phyloP scores from a whole-genome alignment of 2,329 filamentous ascomycete genomes.

The Aspergillus fischeri region DNA sequence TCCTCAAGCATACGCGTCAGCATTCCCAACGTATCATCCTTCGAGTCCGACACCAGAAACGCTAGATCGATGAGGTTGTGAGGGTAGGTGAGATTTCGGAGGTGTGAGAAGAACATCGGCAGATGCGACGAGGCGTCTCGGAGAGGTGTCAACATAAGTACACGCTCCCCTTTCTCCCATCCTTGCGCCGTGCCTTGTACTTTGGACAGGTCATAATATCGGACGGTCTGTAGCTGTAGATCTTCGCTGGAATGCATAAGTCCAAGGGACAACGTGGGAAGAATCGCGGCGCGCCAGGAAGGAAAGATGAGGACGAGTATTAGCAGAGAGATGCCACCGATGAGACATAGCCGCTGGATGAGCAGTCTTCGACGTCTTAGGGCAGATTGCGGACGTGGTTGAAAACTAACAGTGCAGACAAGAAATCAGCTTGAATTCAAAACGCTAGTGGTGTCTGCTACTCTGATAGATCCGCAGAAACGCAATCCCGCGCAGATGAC shows the following conservation, averaged over 20 bases:
- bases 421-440: background rate
- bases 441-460: background rate
- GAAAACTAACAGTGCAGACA: constrained; percentile 58
- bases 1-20: constrained; percentile 71
- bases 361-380: constrained; percentile 70
- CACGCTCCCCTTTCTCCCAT: constrained; percentile 94
- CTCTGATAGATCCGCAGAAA: background rate
- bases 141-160: constrained; percentile 88
- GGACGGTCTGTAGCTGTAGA: constrained; percentile 85
- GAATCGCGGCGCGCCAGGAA: constrained; percentile 61
- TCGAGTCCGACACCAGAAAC: constrained; percentile 95
- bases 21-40: constrained; percentile 78
- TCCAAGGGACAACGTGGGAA: constrained; percentile 64
- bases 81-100: constrained; percentile 94
- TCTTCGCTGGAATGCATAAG: constrained; percentile 64
- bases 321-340: constrained; percentile 54
- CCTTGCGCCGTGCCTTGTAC: constrained; percentile 87
- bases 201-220: constrained; percentile 92
- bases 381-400: constrained; percentile 73
- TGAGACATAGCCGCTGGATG: constrained; percentile 61
- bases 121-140: constrained; percentile 89
- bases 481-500: background rate
- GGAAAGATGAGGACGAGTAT: constrained; percentile 70
- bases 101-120: constrained; percentile 97
- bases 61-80: constrained; percentile 95